A percentile compares a stretch with the other conserved stretches of the same genome.
These are phyloP conservation scores for Exidia glandulosa DNA, from an alignment of 768 basidiomycete genomes.

Conservation along the genomic window DNA sequence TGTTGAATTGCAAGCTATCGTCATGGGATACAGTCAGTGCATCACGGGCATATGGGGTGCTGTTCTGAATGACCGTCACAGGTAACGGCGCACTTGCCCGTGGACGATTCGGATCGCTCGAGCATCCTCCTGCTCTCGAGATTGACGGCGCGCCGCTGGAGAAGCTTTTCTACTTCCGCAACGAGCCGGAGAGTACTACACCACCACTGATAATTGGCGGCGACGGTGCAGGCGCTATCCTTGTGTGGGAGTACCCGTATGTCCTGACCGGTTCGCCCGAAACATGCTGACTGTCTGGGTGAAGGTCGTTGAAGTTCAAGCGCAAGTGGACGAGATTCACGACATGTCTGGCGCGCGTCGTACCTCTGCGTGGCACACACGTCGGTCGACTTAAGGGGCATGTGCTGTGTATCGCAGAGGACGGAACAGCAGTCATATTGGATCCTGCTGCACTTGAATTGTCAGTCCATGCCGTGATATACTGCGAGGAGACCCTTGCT, in stretches of 20 bases:
- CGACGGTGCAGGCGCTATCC: constrained; percentile 66
- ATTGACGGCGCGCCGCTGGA: constrained; percentile 37
- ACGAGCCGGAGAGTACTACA: constrained; percentile 46
- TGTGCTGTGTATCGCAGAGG: constrained; percentile 57
- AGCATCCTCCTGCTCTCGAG: constrained; percentile 10
- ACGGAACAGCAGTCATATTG: constrained; percentile 76
- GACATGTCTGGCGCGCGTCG: constrained; percentile 46
- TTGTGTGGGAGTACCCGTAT: constrained; percentile 60
- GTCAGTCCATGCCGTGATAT: constrained; percentile 35
- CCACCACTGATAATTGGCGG: constrained; percentile 66
- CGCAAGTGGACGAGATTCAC: constrained; percentile 69
- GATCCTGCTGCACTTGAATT: constrained; percentile 62
- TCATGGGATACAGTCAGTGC: constrained; percentile 59
- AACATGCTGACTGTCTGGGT: too few relatives aligned
- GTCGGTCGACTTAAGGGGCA: constrained; percentile 54
- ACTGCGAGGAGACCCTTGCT: too few relatives aligned
- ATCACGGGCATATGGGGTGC: too few relatives aligned
- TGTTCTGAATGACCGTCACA: background rate
- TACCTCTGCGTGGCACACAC: constrained; percentile 42
- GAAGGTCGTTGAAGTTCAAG: constrained; percentile 51
- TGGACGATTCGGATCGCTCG: constrained; percentile 13
- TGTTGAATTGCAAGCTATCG: constrained; percentile 42
- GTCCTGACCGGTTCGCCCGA: background rate
- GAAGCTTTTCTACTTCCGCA: constrained; percentile 32
- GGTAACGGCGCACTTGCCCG: constrained; percentile 6